Base-by-base conservation (phyloP, 116 monocot species). In the Dioscorea cayenensis region DNA sequence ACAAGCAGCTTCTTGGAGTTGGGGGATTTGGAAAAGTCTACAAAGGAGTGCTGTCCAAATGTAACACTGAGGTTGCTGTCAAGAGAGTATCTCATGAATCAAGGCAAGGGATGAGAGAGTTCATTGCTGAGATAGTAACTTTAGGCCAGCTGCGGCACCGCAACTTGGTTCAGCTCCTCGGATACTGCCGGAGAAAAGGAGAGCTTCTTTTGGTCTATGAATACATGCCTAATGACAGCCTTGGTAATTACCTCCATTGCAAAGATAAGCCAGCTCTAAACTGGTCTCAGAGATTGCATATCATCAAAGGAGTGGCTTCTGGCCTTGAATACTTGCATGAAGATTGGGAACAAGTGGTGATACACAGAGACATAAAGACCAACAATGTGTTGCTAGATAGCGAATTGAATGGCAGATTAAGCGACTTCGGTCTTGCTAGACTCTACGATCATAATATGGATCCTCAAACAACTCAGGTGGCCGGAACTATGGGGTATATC, bases 21-120 rank as follows among this genome's bases (percentile, higher is more conserved):
- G 84, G 87, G 2, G 87, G 87, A 4, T 87, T 87, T 67, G 87
- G 84, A 4, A 70, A 22, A 7, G 87, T 87, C 27, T 81, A 87
- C 76, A 75, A 55, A 68, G 87, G 87, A n/a, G 52, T 75, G 12
- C 65, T 87, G 1, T 81, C 72, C 16, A 32, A 12, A 17, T 80
- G 72, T 5, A 52, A 63, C 21, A 16, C 22, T 25, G 84, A 78
- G 61, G 71, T 80, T 48, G 80, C 80, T 7, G 75, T 80, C 64
- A 80, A 80, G 60, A 65, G 49, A 23, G 55, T 75, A 1, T 64
- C 75, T 7, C 70, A 75, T 51, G 75, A 71, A 7, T 71, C 75
- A 19, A 70, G 6, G 20, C 80, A 80, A 32, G 66, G 65, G 18
- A 71, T 75, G 71, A 67, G 35, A 60, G 80, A 80, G 75, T 80